Base-by-base conservation (phyloP, 306 rosid genomes). In the Senna siamea region DNA sequence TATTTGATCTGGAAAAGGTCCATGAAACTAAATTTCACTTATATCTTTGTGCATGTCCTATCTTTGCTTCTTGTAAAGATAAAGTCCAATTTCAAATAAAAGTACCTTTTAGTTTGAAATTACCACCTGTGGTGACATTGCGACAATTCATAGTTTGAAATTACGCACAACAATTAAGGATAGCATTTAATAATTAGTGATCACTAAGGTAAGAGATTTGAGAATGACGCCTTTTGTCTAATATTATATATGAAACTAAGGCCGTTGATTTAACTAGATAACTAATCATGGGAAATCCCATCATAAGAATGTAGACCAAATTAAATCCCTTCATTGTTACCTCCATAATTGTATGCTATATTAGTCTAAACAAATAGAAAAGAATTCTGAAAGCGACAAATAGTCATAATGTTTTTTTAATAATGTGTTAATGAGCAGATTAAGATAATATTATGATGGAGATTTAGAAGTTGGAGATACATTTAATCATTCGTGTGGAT, bases 151-250 rank as follows among this genome's bases (percentile, higher is more conserved):
- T 7, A 22, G 65, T 34, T 46, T n/a, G n/a, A n/a, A n/a, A n/a
- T n/a, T n/a, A n/a, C n/a, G n/a, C n/a, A n/a, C n/a, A n/a, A n/a
- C 12, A 6, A 5, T 13, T 7, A 60, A 61, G 51, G 80, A 75
- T 69, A 80, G 11, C 62, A 62, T 60, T 59, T 41, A 57, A 57
- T 66, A 20, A 32, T 62, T 44, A 28, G 37, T 40, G 52, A 74
- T 50, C 56, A 67, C 28, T 17, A 68, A 58, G 61, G 18, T 38
- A 66, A 38, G 43, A 61, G 14, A 57, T 30, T 52, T 52, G 54
- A 60, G 59, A 74, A 60, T 62, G 61, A 79, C 18, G 51, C 14
- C 7, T 23, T 58, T 58, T 59, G 65, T 71, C 61, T 26, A 8
- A 35, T 78, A 62, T 40, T 11, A 32, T 30, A 30, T 51, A 18